Evolutionary conservation across 805 yeast species (phyloP).

Genomic region (Lipomyces lipofer): DNA sequence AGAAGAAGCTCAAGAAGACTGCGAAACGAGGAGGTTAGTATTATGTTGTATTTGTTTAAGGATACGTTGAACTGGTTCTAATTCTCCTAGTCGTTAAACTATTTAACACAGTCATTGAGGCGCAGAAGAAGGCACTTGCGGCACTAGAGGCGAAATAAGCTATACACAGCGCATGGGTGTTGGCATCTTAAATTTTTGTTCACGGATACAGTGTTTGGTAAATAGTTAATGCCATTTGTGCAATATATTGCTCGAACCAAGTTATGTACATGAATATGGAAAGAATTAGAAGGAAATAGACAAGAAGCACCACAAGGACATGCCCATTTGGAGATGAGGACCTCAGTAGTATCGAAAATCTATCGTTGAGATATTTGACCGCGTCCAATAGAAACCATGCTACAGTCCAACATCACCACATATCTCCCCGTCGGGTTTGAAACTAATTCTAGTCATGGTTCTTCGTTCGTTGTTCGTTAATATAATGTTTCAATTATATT

Average conservation of each 20-base stretch:
- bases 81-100: constrained; percentile 63
- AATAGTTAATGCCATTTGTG: not conserved
- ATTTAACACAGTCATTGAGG: constrained; percentile 78
- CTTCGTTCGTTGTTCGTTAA: too few relatives aligned
- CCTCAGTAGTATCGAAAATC: too few relatives aligned
- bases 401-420: too few relatives aligned
- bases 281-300: not conserved
- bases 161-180: not conserved
- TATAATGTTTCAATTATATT: too few relatives aligned
- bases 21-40: constrained; percentile 74
- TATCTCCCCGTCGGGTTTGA: too few relatives aligned
- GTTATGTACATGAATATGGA: too few relatives aligned
- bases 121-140: constrained; percentile 50
- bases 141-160: constrained; percentile 8
- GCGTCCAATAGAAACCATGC: too few relatives aligned
- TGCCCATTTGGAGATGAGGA: too few relatives aligned
- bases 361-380: too few relatives aligned
- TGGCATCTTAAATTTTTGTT: not conserved
- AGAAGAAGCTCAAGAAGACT: constrained; percentile 66
- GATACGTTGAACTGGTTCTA: too few relatives aligned
- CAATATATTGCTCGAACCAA: not conserved
- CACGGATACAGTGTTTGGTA: not conserved
- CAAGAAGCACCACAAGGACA: too few relatives aligned
- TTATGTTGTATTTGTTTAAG: not conserved
- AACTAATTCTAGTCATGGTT: too few relatives aligned